Percentiles rank a stretch among this genome's conserved stretches.
Conservation (phyloP, 148 eudicot genomes). For the Heliamphora exappendiculata region DNA sequence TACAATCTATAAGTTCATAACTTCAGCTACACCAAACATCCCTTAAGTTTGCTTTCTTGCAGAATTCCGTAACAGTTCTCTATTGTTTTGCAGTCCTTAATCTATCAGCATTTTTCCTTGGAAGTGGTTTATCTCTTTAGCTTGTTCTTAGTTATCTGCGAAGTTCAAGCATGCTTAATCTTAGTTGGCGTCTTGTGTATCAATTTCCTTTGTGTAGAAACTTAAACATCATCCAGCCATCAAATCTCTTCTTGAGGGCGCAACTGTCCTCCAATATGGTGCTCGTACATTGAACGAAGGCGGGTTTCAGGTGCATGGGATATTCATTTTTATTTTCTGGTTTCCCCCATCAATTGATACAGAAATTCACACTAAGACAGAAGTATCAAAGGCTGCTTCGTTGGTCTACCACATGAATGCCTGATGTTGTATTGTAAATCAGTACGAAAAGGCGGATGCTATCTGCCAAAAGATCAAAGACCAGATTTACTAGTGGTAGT, state of each 20-base stretch:
- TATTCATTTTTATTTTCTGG: not conserved
- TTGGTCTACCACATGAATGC: not conserved
- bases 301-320: constrained; percentile 78
- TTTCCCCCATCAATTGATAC: not conserved
- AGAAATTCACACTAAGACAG: not conserved
- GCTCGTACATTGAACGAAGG: constrained; percentile 97
- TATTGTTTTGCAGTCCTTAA: not conserved
- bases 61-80: not conserved
- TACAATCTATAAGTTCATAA: too few species aligned
- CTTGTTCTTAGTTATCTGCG: too few species aligned
- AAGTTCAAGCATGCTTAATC: not conserved
- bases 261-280: constrained; percentile 84
- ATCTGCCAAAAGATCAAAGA: not conserved
- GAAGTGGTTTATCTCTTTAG: too few species aligned
- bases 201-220: constrained; percentile 38
- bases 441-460: not conserved
- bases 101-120: not conserved
- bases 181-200: not conserved
- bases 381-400: not conserved
- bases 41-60: not conserved
- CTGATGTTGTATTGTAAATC: not conserved
- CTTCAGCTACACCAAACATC: too few species aligned
- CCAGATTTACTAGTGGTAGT: not conserved
- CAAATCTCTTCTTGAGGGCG: constrained; percentile 79
- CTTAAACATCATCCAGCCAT: constrained; percentile 87